Evolutionary conservation across 345 rosid species (phyloP).

Genomic region (Litchi chinensis): DNA sequence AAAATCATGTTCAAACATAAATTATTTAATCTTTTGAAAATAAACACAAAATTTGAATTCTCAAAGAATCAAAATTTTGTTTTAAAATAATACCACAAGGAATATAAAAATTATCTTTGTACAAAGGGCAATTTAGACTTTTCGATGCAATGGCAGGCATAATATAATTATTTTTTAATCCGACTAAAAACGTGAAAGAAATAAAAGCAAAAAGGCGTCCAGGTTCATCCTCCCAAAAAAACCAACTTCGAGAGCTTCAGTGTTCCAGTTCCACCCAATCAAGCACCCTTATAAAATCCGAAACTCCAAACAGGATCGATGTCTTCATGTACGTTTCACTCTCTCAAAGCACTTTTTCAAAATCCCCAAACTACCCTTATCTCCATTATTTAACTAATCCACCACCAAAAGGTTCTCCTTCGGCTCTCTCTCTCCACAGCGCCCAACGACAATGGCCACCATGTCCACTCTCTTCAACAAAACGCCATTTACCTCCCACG

Average conservation of each 20-base stretch:
- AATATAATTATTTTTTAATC: background rate
- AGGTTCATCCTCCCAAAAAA: constrained; percentile 48
- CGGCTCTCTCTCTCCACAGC: constrained; percentile 25
- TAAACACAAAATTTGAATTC: too few species aligned
- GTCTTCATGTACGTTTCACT: background rate
- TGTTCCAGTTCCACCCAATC: background rate
- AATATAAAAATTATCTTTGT: too few species aligned
- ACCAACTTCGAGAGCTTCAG: background rate
- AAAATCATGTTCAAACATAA: too few species aligned
- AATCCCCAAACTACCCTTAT: constrained; percentile 21
- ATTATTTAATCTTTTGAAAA: too few species aligned
- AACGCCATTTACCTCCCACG: constrained; percentile 39
- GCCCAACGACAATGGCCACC: constrained; percentile 53
- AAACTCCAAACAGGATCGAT: background rate
- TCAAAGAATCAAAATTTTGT: too few species aligned
- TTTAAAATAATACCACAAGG: too few species aligned
- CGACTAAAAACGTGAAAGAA: too few species aligned
- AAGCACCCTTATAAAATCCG: background rate
- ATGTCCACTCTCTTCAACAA: constrained; percentile 47
- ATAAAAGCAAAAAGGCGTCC: constrained; percentile 27
- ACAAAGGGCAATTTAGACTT: background rate
- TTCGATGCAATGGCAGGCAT: background rate
- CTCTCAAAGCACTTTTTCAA: background rate
- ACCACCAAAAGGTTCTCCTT: background rate
- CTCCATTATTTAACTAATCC: constrained; percentile 2